A percentile compares a stretch with the other conserved stretches of the same genome.
phyloP scores from a whole-genome alignment of 2,329 filamentous ascomycete genomes.

The Rosellinia necatrix region DNA sequence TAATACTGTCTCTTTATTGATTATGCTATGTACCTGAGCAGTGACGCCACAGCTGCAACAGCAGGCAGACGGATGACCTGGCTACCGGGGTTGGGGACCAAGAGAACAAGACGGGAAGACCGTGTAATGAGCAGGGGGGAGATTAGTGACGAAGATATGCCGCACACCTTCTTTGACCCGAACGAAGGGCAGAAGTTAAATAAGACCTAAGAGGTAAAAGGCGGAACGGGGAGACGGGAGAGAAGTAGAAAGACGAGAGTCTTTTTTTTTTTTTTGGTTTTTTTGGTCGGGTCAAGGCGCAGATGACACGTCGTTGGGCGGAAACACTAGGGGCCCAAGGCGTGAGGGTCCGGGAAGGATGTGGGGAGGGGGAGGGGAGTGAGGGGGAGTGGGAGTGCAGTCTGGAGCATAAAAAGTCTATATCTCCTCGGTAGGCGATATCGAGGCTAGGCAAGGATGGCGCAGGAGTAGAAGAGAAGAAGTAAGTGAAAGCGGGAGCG shows the following conservation, averaged over 20 bases:
- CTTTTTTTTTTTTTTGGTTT: too few species aligned
- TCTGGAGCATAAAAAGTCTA: neutral
- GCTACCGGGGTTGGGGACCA: neutral
- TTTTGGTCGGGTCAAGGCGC: slow-evolving; percentile 28
- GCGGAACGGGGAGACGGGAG: slow-evolving; percentile 4
- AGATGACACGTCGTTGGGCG: slow-evolving; percentile 15
- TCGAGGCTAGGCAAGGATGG: slow-evolving; percentile 1
- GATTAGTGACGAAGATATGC: slow-evolving; percentile 17
- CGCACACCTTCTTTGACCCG: slow-evolving; percentile 20
- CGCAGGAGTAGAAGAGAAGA: neutral
- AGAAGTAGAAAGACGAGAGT: too few species aligned
- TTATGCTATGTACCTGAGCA: slow-evolving; percentile 53
- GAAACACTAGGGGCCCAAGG: slow-evolving; percentile 29
- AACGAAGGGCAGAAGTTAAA: too few species aligned
- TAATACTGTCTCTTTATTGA: slow-evolving; percentile 54
- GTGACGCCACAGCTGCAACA: slow-evolving; percentile 13
- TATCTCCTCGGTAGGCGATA: too few species aligned
- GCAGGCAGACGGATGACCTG: neutral
- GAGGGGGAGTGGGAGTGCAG: neutral
- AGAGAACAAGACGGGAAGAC: neutral
- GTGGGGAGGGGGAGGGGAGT: neutral
- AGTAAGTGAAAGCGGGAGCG: neutral
- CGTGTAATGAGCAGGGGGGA: slow-evolving; percentile 1
- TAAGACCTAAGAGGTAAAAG: slow-evolving; percentile 14
- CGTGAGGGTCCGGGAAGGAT: slow-evolving; percentile 23